phyloP scores from a whole-genome alignment of 306 rosid genomes.

The Acacia confusa region DNA sequence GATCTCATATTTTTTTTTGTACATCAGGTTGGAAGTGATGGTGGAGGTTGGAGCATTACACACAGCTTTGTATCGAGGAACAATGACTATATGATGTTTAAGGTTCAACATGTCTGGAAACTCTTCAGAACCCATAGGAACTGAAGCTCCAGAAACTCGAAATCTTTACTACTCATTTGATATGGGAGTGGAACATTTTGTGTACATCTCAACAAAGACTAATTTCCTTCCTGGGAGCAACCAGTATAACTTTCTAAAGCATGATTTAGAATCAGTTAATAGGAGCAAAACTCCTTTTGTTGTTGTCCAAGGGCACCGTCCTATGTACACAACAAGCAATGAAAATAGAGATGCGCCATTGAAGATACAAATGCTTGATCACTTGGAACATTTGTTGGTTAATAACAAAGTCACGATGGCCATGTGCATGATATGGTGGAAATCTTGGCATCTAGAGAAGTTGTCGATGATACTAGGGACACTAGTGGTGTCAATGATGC shows the following conservation, averaged over 20 bases:
- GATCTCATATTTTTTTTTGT: conserved; percentile 15
- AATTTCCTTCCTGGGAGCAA: no score
- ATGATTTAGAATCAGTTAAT: no score
- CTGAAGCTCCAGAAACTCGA: no score
- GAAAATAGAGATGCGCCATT: conserved; percentile 62
- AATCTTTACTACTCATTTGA: no score
- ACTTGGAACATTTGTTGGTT: conserved; percentile 82
- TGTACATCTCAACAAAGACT: no score
- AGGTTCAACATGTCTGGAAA: conserved; percentile 94
- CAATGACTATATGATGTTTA: conserved; percentile 67
- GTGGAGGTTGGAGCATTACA: conserved; percentile 71
- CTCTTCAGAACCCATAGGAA: no score
- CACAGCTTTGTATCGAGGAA: conserved; percentile 70
- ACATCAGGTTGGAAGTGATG: conserved; percentile 77
- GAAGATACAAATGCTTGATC: conserved; percentile 68
- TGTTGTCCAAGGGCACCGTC: conserved; percentile 87
- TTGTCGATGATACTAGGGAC: conserved; percentile 36
- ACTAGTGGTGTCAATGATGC: conserved; percentile 1
- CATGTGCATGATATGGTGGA: conserved; percentile 67
- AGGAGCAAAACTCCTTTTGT: conserved; percentile 73
- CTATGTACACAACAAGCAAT: conserved; percentile 89
- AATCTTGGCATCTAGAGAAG: conserved; percentile 68
- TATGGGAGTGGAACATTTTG: no score
- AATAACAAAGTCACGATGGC: no score
- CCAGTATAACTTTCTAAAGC: no score